Conservation (phyloP, 2,329 filamentous ascomycete species). For the Falciphora oryzae region DNA sequence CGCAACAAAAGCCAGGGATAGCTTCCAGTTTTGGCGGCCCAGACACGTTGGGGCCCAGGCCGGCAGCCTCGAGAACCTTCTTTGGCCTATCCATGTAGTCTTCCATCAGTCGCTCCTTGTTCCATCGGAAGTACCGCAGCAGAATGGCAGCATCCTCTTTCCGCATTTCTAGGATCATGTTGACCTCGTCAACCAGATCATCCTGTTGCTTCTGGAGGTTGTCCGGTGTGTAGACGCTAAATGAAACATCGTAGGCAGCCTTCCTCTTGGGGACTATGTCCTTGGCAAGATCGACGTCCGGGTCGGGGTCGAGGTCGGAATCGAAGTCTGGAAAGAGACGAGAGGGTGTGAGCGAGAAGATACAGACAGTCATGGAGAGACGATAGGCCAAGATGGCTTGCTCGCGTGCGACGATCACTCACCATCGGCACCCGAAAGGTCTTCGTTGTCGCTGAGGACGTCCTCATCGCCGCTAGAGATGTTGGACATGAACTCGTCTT, state of each 20-base stretch:
- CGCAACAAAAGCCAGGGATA: slow-evolving; percentile 76
- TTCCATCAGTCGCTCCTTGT: slow-evolving; percentile 91
- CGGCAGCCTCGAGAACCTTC: slow-evolving; percentile 76
- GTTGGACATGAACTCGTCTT: slow-evolving; percentile 87
- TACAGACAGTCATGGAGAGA: background rate
- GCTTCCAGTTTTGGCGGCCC: slow-evolving; percentile 62
- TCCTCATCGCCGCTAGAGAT: slow-evolving; percentile 68
- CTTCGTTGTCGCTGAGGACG: slow-evolving; percentile 69
- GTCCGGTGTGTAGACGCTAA: slow-evolving; percentile 69
- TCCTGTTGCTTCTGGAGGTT: slow-evolving; percentile 86
- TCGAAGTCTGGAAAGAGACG: slow-evolving; percentile 31
- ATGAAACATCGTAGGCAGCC: slow-evolving; percentile 77
- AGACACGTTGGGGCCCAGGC: slow-evolving; percentile 62
- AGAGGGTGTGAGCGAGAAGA: background rate
- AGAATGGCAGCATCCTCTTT: slow-evolving; percentile 89
- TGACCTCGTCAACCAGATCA: slow-evolving; percentile 81
- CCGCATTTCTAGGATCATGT: slow-evolving; percentile 81
- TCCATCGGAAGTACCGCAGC: slow-evolving; percentile 86
- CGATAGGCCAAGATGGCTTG: background rate
- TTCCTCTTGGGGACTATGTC: slow-evolving; percentile 66
- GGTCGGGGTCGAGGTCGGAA: slow-evolving; percentile 48
- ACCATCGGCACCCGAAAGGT: slow-evolving; percentile 49
- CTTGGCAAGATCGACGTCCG: slow-evolving; percentile 46
- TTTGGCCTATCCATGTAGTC: slow-evolving; percentile 89
- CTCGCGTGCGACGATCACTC: slow-evolving; percentile 14